Base-by-base conservation (phyloP, 176 grass and related monocot species). In the Avena insularis region DNA sequence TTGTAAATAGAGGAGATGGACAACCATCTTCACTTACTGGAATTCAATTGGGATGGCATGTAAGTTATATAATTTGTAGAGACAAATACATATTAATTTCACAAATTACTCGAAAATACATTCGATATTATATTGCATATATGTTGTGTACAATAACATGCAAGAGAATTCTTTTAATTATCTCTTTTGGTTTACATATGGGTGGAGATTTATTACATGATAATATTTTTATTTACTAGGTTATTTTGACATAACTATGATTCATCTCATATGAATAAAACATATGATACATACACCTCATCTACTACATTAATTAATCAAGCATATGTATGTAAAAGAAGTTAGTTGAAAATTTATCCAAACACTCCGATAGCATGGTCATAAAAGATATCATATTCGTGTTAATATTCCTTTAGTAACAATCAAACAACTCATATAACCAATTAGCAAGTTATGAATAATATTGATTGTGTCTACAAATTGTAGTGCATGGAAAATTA, bases 1-100 rank as follows among this genome's bases (percentile, higher is more conserved):
- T 45, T 72, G 4, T 72, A 12, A n/a, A 72, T n/a, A 47, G 69
- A 46, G 69, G 35, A 46, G 69, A 72, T 72, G 69, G 40, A 72
- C 10, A 72, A 6, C 40, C 69, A n/a, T 72, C 10, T 72, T 72
- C 69, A n/a, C 8, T 71, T 9, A 71, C n/a, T 46, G 69, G 38
- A 45, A 71, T 71, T 9, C 69, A 71, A 71, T 11, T 46, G 12
- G 69, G 69, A 46, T 71, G 69, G 38, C 17, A 71, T n/a, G 69
- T 71, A 71, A 71, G 69, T 71, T 71, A 46, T 35, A 17, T 9
- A 14, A 38, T 36, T 68, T 36, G 6, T 14, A 17, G 31, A 68
- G 14, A 6, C 8, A 67, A 14, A 68, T 8, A 0, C 14, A 68
- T 68, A 17, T 68, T 68, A 8, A 3, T 68, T 68, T 3, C 14